phyloP scores from a whole-genome alignment of 805 yeast species.

The Spathaspora hagerdaliae region DNA sequence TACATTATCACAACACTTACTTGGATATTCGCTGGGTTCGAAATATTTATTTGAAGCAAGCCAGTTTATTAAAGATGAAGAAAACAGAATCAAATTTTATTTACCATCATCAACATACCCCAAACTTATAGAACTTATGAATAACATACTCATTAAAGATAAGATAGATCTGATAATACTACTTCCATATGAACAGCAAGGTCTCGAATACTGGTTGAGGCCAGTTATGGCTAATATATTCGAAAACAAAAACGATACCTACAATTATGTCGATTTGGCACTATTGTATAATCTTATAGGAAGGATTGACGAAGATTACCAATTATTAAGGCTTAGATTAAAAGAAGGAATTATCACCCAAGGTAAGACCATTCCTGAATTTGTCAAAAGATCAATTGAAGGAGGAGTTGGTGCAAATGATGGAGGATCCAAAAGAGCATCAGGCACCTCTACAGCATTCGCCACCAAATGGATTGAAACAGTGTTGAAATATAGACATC shows the following conservation, averaged over 20 bases:
- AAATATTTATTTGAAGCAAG: conserved; percentile 50
- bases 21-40: conserved; percentile 45
- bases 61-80: conserved; percentile 60
- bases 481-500: conserved; percentile 48
- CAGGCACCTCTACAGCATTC: conserved; percentile 37
- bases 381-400: conserved; percentile 3
- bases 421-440: conserved; percentile 9
- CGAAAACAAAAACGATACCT: conserved; percentile 8
- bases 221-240: conserved; percentile 28
- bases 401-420: neutral
- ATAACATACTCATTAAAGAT: conserved; percentile 53
- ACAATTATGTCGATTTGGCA: conserved; percentile 37
- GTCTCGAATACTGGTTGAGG: conserved; percentile 54
- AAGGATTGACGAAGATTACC: conserved; percentile 51
- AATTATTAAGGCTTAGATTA: conserved; percentile 46
- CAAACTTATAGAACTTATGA: conserved; percentile 52
- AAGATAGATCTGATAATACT: conserved; percentile 54
- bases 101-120: conserved; percentile 52
- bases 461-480: conserved; percentile 69
- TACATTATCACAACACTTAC: conserved; percentile 40
- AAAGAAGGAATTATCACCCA: conserved; percentile 36
- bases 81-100: conserved; percentile 48
- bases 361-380: conserved; percentile 7
- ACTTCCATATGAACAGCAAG: conserved; percentile 45
- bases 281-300: conserved; percentile 47